phyloP scores from a whole-genome alignment of 768 basidiomycete species.

The Dioszegia aurantiaca region DNA sequence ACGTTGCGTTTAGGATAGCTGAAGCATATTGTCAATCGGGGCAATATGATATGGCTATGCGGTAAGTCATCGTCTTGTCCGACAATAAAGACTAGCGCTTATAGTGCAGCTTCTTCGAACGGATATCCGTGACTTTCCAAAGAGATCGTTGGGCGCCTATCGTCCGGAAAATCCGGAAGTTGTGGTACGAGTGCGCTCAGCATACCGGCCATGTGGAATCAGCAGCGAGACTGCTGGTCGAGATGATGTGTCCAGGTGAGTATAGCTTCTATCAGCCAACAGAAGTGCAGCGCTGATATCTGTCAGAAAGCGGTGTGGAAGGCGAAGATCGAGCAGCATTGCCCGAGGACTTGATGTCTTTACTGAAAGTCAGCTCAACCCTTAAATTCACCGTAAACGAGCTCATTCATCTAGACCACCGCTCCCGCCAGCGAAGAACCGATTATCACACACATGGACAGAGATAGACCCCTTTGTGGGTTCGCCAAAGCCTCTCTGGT shows the following conservation, averaged over 20 bases:
- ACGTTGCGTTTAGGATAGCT: conserved; percentile 86
- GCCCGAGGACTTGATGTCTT: conserved; percentile 69
- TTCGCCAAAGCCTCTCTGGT: conserved; percentile 59
- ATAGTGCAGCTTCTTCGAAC: conserved; percentile 74
- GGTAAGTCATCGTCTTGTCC: conserved; percentile 56
- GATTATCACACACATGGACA: conserved; percentile 61
- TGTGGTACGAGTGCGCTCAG: conserved; percentile 81
- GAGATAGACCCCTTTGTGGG: conserved; percentile 20
- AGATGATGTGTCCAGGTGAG: conserved; percentile 77
- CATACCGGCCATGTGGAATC: conserved; percentile 72
- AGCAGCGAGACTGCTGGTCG: conserved; percentile 71
- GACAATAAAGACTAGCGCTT: background rate
- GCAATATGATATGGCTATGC: conserved; percentile 82
- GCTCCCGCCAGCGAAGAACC: conserved; percentile 62
- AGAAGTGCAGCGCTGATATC: too few relatives aligned
- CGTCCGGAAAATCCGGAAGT: conserved; percentile 68
- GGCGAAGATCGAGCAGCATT: conserved; percentile 51
- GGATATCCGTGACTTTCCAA: conserved; percentile 85
- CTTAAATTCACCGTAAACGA: background rate
- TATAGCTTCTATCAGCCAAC: conserved; percentile 5
- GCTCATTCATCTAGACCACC: conserved; percentile 60
- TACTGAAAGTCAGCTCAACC: conserved; percentile 62
- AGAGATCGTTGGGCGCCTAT: conserved; percentile 75
- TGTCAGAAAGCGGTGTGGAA: conserved; percentile 28
- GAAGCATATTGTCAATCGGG: conserved; percentile 75